Evolutionary conservation across 345 rosid genomes (phyloP).

Genomic region (Carallia pectinifolia): DNA sequence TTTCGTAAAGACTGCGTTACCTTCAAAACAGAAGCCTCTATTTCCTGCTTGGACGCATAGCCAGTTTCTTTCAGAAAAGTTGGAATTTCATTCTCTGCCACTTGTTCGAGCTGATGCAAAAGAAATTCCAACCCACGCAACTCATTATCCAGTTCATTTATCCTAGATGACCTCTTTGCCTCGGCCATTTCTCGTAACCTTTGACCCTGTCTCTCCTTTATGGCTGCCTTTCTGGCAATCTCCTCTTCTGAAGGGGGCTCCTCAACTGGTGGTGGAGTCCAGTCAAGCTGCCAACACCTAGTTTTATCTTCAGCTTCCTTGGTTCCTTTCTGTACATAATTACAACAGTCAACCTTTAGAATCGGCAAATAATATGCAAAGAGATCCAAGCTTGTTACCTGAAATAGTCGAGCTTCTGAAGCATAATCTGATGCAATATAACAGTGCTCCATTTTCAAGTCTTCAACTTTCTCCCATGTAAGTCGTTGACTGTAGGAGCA

Average conservation of each 20-base stretch:
- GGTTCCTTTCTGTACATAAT: slow-evolving; percentile 63
- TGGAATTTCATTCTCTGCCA: slow-evolving; percentile 55
- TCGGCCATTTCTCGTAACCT: slow-evolving; percentile 97
- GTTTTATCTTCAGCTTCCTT: slow-evolving; percentile 89
- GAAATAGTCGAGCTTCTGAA: slow-evolving; percentile 68
- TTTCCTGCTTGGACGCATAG: slow-evolving; percentile 76
- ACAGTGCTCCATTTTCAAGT: slow-evolving; percentile 93
- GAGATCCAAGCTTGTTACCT: slow-evolving; percentile 42
- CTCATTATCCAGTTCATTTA: slow-evolving; percentile 81
- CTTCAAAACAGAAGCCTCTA: slow-evolving; percentile 62
- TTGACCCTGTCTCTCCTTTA: slow-evolving; percentile 90
- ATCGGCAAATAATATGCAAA: slow-evolving; percentile 11
- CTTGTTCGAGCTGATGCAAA: slow-evolving; percentile 73
- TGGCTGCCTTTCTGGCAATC: slow-evolving; percentile 92
- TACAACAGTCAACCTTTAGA: slow-evolving; percentile 7
- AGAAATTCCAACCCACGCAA: slow-evolving; percentile 79
- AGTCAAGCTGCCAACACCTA: slow-evolving; percentile 91
- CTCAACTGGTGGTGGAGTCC: slow-evolving; percentile 87
- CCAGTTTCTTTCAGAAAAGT: slow-evolving; percentile 78
- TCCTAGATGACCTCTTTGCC: slow-evolving; percentile 80
- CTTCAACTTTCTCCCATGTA: slow-evolving; percentile 96
- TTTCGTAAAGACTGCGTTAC: slow-evolving; percentile 68
- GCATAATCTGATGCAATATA: slow-evolving; percentile 75
- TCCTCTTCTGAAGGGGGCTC: slow-evolving; percentile 97
- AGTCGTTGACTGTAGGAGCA: slow-evolving; percentile 57